These are phyloP conservation scores for Thraustochytrium sp. DNA, from an alignment of 352 stramenopile genomes.

Conservation along the genomic window DNA sequence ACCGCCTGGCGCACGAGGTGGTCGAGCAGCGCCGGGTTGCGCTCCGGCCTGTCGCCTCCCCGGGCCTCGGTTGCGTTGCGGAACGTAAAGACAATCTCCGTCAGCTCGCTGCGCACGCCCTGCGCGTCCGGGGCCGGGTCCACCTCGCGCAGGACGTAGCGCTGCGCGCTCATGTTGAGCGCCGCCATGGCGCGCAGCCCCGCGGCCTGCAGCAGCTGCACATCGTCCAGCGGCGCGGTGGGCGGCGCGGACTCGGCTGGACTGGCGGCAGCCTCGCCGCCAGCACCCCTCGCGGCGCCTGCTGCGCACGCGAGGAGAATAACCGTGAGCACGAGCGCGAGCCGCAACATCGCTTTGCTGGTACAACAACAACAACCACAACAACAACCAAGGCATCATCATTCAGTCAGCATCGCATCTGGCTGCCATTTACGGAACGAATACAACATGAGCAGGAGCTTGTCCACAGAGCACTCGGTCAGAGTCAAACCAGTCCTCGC, in stretches of 20 bases:
- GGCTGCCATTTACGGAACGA: too few species aligned
- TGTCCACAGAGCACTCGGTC: too few species aligned
- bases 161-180: background rate
- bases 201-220: background rate
- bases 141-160: background rate
- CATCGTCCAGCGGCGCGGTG: too few species aligned
- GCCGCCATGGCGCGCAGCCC: background rate
- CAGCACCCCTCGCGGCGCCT: background rate
- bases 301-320: background rate
- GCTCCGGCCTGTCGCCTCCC: background rate
- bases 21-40: background rate
- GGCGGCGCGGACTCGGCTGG: background rate
- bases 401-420: too few species aligned
- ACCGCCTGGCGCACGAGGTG: background rate
- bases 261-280: background rate
- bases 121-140: background rate
- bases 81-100: background rate
- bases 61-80: background rate
- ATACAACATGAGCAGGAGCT: too few species aligned
- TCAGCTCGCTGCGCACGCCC: background rate
- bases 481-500: too few species aligned
- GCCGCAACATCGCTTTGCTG: too few species aligned
- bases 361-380: too few species aligned
- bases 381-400: too few species aligned
- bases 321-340: background rate